Evolutionary conservation across 2,329 filamentous ascomycete species (phyloP).

Genomic region (Colletotrichum endophyticum): DNA sequence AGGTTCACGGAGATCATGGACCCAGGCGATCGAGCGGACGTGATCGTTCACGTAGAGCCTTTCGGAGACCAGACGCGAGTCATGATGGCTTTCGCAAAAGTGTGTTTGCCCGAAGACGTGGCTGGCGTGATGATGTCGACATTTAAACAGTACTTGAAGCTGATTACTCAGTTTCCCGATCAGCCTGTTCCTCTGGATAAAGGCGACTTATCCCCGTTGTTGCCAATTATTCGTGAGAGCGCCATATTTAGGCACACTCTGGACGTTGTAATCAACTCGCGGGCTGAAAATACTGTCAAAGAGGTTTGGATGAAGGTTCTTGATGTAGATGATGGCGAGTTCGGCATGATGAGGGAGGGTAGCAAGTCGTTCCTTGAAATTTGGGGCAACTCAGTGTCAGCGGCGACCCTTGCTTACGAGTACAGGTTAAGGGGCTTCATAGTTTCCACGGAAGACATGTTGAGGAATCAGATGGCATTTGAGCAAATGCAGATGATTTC

Average conservation of each 20-base stretch:
- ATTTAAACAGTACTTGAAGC: not conserved
- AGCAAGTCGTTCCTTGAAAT: not conserved
- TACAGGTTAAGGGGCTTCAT: not conserved
- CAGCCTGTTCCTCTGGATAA: not conserved
- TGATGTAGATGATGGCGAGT: not conserved
- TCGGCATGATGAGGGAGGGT: not conserved
- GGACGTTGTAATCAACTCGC: too few species aligned
- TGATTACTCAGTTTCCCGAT: not conserved
- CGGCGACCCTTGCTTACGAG: not conserved
- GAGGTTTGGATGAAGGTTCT: not conserved
- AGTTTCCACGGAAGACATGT: not conserved
- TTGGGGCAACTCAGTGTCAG: constrained; percentile 1
- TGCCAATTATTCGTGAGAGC: not conserved
- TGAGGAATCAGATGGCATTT: not conserved
- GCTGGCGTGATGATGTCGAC: not conserved
- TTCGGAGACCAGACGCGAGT: not conserved
- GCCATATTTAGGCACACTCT: not conserved
- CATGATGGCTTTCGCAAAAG: not conserved
- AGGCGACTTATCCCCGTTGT: not conserved
- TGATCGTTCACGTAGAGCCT: not conserved
- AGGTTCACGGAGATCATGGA: constrained; percentile 3
- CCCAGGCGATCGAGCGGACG: not conserved
- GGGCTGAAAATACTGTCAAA: not conserved
- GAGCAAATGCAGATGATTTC: not conserved
- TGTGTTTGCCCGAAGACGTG: not conserved